phyloP scores from a whole-genome alignment of 345 rosid genomes.

The Murraya paniculata region DNA sequence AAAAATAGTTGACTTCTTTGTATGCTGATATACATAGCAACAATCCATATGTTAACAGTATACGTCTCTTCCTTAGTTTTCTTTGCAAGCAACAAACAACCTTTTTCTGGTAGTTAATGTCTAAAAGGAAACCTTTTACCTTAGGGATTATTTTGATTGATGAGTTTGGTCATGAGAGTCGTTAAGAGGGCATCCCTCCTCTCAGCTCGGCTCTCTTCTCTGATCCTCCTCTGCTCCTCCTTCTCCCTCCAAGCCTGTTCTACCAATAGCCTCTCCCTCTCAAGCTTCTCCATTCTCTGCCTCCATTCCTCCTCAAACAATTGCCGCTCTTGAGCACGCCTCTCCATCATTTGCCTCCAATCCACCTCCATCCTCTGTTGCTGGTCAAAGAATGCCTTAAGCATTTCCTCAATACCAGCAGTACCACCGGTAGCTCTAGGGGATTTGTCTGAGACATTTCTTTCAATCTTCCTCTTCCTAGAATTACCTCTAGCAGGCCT shows the following conservation, averaged over 20 bases:
- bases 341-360: constrained; percentile 50
- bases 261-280: constrained; percentile 48
- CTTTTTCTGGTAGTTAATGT: not conserved
- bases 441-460: constrained; percentile 16
- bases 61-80: not conserved
- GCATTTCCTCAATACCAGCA: constrained; percentile 31
- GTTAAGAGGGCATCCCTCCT: constrained; percentile 51
- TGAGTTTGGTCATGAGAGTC: constrained; percentile 44
- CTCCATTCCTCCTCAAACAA: constrained; percentile 56
- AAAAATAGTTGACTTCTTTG: not conserved
- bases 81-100: constrained; percentile 13
- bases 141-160: constrained; percentile 25
- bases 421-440: constrained; percentile 10
- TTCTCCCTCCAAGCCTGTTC: constrained; percentile 56
- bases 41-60: not conserved
- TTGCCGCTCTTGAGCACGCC: constrained; percentile 41
- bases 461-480: constrained; percentile 43
- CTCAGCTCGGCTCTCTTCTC: constrained; percentile 56
- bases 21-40: not conserved
- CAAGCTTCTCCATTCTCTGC: constrained; percentile 46
- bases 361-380: constrained; percentile 51
- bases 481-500: constrained; percentile 25
- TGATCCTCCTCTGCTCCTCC: constrained; percentile 49
- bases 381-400: constrained; percentile 44
- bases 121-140: not conserved